phyloP scores from a whole-genome alignment of 352 stramenopile genomes.

The Globisporangium cystogenes region DNA sequence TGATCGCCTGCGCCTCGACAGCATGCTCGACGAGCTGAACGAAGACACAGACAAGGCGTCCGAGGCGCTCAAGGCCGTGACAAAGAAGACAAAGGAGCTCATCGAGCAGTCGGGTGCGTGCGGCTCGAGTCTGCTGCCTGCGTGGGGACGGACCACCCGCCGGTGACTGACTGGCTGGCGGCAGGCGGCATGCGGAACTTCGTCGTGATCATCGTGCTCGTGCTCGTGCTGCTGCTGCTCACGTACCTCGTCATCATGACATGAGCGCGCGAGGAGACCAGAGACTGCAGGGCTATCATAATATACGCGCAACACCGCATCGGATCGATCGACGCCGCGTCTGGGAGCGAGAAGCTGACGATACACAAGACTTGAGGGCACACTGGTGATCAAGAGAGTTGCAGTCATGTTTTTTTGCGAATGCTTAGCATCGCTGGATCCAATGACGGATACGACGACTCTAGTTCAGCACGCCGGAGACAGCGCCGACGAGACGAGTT shows the following conservation, averaged over 20 bases:
- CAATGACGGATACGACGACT: too few species aligned
- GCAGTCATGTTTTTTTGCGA: too few species aligned
- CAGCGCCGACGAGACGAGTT: too few species aligned
- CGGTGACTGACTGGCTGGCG: too few species aligned
- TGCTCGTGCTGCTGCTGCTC: constrained; percentile 77
- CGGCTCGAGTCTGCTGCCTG: too few species aligned
- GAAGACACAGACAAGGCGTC: constrained; percentile 81
- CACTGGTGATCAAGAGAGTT: too few species aligned
- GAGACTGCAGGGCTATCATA: background rate
- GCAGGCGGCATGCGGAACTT: constrained; percentile 83
- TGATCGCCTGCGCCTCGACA: constrained; percentile 12
- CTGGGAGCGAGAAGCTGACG: too few species aligned
- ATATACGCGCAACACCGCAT: background rate
- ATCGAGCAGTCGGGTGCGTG: constrained; percentile 71
- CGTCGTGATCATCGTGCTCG: constrained; percentile 82
- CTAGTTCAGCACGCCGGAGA: background rate
- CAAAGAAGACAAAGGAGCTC: constrained; percentile 83
- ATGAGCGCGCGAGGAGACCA: constrained; percentile 20
- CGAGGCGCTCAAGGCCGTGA: constrained; percentile 62
- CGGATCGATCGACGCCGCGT: too few species aligned
- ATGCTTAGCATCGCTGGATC: too few species aligned
- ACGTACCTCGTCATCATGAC: constrained; percentile 88
- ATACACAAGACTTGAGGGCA: too few species aligned
- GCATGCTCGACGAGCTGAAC: constrained; percentile 81
- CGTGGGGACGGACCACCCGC: too few species aligned